Conservation (phyloP, 805 yeast species). For the Nakazawaea pomicola region DNA sequence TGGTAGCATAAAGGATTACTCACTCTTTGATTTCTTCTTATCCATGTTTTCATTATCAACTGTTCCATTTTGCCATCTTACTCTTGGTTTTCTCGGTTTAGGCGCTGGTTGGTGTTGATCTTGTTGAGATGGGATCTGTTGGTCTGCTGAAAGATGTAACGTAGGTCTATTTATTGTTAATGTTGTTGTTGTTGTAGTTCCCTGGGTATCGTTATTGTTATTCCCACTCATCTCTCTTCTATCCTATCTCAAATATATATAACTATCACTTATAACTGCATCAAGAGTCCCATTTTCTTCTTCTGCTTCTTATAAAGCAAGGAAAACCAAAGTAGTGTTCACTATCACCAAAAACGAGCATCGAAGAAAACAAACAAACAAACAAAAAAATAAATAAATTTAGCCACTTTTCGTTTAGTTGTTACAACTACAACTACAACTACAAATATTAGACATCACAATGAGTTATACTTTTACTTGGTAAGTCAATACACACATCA, state of each 20-base stretch:
- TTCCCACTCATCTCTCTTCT: neutral
- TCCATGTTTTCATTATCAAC: conserved; percentile 87
- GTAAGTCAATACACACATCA: too few species aligned
- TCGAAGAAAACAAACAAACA: too few species aligned
- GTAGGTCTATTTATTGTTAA: neutral
- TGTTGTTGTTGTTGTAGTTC: neutral
- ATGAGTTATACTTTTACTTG: conserved; percentile 13
- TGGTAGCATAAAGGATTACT: conserved; percentile 15
- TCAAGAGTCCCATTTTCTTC: too few species aligned
- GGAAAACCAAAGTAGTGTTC: too few species aligned
- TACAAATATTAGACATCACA: neutral
- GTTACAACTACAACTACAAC: neutral
- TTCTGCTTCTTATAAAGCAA: too few species aligned
- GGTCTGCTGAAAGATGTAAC: neutral
- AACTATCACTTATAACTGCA: too few species aligned
- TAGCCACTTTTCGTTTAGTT: too few species aligned
- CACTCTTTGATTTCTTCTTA: conserved; percentile 79
- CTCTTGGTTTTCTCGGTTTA: conserved; percentile 36
- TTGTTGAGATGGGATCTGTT: neutral
- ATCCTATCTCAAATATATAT: too few species aligned
- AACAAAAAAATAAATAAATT: too few species aligned
- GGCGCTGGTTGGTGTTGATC: neutral
- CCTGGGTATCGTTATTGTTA: neutral
- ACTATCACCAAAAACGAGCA: too few species aligned
- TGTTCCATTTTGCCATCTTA: conserved; percentile 81